These are phyloP conservation scores for Spathaspora arborariae DNA, from an alignment of 805 yeast species.

Conservation along the genomic window DNA sequence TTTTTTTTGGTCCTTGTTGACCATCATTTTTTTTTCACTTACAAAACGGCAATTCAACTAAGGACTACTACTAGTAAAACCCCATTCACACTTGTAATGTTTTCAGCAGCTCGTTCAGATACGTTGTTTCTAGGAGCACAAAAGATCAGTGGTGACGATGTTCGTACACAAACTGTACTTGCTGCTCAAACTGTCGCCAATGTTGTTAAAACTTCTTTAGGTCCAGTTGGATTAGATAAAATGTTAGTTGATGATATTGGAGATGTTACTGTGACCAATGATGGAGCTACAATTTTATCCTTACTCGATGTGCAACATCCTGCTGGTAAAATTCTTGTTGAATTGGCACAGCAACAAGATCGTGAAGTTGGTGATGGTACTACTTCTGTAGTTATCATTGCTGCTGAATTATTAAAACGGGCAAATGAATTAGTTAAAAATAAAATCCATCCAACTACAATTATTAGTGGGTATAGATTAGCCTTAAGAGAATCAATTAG, in stretches of 20 bases:
- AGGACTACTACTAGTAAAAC: slow-evolving; percentile 1
- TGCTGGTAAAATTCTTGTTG: slow-evolving; percentile 95
- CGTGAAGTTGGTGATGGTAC: slow-evolving; percentile 99
- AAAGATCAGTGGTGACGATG: slow-evolving; percentile 92
- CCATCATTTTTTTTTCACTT: neutral
- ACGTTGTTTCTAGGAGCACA: slow-evolving; percentile 95
- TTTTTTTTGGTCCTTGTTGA: slow-evolving; percentile 4
- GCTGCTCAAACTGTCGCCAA: slow-evolving; percentile 89
- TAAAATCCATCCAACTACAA: slow-evolving; percentile 96
- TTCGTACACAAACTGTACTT: slow-evolving; percentile 90
- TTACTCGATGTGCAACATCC: slow-evolving; percentile 97
- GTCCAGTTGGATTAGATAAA: slow-evolving; percentile 98
- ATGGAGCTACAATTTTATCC: slow-evolving; percentile 94
- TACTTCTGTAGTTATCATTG: slow-evolving; percentile 94
- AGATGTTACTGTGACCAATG: slow-evolving; percentile 97
- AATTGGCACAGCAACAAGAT: slow-evolving; percentile 97
- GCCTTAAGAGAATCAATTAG: slow-evolving; percentile 89
- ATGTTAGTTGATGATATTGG: slow-evolving; percentile 99
- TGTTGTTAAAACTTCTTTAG: slow-evolving; percentile 85
- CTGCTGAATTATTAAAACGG: slow-evolving; percentile 84
- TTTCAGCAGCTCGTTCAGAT: slow-evolving; percentile 80
- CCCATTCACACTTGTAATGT: slow-evolving; percentile 36
- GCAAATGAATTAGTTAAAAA: slow-evolving; percentile 92
- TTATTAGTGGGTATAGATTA: slow-evolving; percentile 92
- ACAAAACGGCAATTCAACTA: neutral